A percentile compares a stretch with the other conserved stretches of the same genome.
These are phyloP conservation scores for Chalara sp. DNA, from an alignment of 2,329 filamentous ascomycete species.

Conservation along the genomic window DNA sequence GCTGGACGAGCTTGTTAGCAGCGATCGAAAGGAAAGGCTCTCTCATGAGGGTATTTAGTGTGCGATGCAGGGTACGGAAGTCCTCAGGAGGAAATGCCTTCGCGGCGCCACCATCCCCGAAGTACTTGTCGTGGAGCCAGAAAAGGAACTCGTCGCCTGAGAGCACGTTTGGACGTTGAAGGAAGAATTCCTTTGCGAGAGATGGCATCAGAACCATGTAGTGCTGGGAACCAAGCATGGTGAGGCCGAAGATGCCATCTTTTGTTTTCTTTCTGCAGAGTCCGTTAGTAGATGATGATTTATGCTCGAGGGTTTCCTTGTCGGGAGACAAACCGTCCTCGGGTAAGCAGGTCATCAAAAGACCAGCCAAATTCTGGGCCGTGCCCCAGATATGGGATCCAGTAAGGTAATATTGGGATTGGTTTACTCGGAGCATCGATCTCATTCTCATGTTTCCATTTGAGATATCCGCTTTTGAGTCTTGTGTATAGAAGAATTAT, in stretches of 20 bases:
- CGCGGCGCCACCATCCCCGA: slow-evolving; percentile 7
- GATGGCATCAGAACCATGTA: slow-evolving; percentile 8
- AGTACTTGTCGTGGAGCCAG: slow-evolving; percentile 7
- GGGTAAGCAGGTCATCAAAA: slow-evolving; percentile 3
- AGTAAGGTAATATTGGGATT: slow-evolving; percentile 43
- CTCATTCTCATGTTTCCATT: neutral
- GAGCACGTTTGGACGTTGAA: slow-evolving; percentile 4
- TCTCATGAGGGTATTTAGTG: slow-evolving; percentile 33
- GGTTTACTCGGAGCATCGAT: neutral
- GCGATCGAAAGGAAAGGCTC: slow-evolving; percentile 36
- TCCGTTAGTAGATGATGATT: too few relatives aligned
- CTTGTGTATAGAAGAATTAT: too few relatives aligned
- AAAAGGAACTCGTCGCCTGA: slow-evolving; percentile 3
- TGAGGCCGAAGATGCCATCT: too few relatives aligned
- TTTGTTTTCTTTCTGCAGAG: too few relatives aligned
- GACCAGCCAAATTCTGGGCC: slow-evolving; percentile 31
- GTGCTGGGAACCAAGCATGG: slow-evolving; percentile 1
- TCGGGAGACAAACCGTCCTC: neutral
- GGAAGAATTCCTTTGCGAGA: slow-evolving; percentile 3
- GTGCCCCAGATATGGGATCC: slow-evolving; percentile 51
- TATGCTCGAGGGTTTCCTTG: too few relatives aligned
- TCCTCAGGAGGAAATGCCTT: slow-evolving; percentile 32
- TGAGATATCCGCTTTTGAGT: too few relatives aligned
- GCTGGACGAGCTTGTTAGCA: slow-evolving; percentile 29
- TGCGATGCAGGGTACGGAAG: slow-evolving; percentile 25